phyloP scores from a whole-genome alignment of 139 green algal species.

The Chara braunii region DNA sequence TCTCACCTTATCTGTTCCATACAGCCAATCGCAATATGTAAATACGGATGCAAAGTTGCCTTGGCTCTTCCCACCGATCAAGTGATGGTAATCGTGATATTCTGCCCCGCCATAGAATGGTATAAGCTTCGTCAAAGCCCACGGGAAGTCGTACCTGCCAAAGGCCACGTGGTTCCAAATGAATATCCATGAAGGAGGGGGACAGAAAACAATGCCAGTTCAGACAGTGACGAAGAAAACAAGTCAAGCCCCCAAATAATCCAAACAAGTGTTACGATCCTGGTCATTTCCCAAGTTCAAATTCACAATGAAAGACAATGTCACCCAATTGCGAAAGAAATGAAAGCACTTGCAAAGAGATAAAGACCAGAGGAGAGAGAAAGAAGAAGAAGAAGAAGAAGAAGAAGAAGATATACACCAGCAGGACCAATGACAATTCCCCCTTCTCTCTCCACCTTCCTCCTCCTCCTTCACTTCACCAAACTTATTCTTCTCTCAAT shows the following conservation, averaged over 20 bases:
- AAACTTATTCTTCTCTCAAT: too few species aligned
- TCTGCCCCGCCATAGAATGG: slow-evolving; percentile 46
- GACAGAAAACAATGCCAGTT: too few species aligned
- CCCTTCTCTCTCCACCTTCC: too few species aligned
- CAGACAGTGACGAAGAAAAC: neutral
- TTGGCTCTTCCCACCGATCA: slow-evolving; percentile 19
- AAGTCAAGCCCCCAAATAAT: neutral
- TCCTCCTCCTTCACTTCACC: too few species aligned
- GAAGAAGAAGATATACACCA: too few species aligned
- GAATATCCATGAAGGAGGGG: too few species aligned
- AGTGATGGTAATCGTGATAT: slow-evolving; percentile 49
- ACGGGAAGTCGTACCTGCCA: slow-evolving; percentile 44
- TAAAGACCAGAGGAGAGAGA: neutral
- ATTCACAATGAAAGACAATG: neutral
- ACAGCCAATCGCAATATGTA: slow-evolving; percentile 45
- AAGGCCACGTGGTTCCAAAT: too few species aligned
- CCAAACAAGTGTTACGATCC: too few species aligned
- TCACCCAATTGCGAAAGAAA: neutral
- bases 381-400: neutral
- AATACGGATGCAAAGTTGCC: slow-evolving; percentile 46
- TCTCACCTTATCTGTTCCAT: slow-evolving; percentile 49
- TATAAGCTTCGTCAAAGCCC: slow-evolving; percentile 40
- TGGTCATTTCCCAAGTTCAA: too few species aligned
- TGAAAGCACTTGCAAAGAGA: neutral
- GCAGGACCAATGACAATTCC: too few species aligned